Evolutionary conservation across 371 early-diverging fungal genomes (phyloP).

Genomic region (Mortierella sp.): DNA sequence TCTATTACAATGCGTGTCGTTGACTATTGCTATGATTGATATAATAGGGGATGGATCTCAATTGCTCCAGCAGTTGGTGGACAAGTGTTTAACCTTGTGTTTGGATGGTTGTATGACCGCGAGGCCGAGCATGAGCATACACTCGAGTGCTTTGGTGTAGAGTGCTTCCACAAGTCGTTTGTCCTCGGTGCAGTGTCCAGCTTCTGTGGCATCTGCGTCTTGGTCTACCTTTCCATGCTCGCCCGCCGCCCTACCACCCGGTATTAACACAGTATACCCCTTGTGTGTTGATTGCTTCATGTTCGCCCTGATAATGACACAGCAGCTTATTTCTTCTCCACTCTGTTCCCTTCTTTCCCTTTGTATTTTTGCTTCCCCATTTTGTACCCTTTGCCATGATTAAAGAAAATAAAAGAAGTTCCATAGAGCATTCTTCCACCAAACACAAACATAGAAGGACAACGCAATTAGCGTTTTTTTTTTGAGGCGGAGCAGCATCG

Average conservation of each 20-base stretch:
- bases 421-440: too few relatives aligned
- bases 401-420: too few relatives aligned
- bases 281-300: not conserved
- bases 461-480: too few relatives aligned
- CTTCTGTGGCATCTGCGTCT: slow-evolving; percentile 24
- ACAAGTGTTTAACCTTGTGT: slow-evolving; percentile 55
- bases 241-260: slow-evolving; percentile 15
- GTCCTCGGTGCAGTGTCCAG: slow-evolving; percentile 36
- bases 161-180: slow-evolving; percentile 51
- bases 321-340: too few relatives aligned
- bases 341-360: too few relatives aligned
- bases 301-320: not conserved
- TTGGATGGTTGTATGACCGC: slow-evolving; percentile 57
- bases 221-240: slow-evolving; percentile 25
- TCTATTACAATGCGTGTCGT: too few relatives aligned
- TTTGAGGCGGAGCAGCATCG: too few relatives aligned
- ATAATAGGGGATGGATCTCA: slow-evolving; percentile 58
- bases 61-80: slow-evolving; percentile 58
- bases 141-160: slow-evolving; percentile 45
- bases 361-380: too few relatives aligned
- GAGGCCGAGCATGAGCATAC: slow-evolving; percentile 51
- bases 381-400: too few relatives aligned
- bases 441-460: too few relatives aligned
- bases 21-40: too few relatives aligned
- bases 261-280: not conserved